These are phyloP conservation scores for Zymoseptoria passerinii DNA, from an alignment of 2,329 filamentous ascomycete genomes.

Conservation along the genomic window DNA sequence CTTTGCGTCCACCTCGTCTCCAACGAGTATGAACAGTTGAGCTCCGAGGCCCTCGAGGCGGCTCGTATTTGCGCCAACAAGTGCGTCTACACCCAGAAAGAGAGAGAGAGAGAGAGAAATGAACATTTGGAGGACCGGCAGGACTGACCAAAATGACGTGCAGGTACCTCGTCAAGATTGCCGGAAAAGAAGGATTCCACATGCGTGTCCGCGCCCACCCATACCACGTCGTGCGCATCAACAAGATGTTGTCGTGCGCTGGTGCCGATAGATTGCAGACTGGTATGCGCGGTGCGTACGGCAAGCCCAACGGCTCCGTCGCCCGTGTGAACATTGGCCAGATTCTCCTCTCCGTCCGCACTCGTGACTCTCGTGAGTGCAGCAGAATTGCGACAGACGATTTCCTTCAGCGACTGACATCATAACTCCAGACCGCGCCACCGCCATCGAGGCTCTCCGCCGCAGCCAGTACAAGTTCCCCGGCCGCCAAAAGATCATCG, in stretches of 20 bases:
- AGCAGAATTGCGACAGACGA: not conserved
- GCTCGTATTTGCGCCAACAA: conserved; percentile 99
- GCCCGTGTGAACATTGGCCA: conserved; percentile 99
- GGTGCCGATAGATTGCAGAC: conserved; percentile 99
- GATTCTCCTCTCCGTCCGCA: conserved; percentile 95
- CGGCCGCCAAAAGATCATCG: conserved; percentile 99
- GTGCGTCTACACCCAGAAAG: conserved; percentile 40
- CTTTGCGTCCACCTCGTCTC: conserved; percentile 98
- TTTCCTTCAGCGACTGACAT: conserved; percentile 13
- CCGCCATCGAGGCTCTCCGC: conserved; percentile 96
- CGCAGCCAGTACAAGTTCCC: conserved; percentile 99
- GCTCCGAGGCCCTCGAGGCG: conserved; percentile 97
- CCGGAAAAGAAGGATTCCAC: conserved; percentile 65
- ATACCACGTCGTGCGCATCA: conserved; percentile 99
- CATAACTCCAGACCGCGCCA: conserved; percentile 59
- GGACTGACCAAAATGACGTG: conserved; percentile 3
- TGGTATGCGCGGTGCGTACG: conserved; percentile 99
- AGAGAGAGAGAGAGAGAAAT: too few species aligned
- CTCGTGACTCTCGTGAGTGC: conserved; percentile 76
- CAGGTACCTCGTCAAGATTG: conserved; percentile 60
- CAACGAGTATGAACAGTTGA: conserved; percentile 99
- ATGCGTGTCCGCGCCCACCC: conserved; percentile 79
- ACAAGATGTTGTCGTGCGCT: conserved; percentile 99
- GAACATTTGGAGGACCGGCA: too few species aligned
- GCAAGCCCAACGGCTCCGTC: conserved; percentile 97